Conservation (phyloP, 2,329 filamentous ascomycete genomes). For the Trichoderma hamatum region DNA sequence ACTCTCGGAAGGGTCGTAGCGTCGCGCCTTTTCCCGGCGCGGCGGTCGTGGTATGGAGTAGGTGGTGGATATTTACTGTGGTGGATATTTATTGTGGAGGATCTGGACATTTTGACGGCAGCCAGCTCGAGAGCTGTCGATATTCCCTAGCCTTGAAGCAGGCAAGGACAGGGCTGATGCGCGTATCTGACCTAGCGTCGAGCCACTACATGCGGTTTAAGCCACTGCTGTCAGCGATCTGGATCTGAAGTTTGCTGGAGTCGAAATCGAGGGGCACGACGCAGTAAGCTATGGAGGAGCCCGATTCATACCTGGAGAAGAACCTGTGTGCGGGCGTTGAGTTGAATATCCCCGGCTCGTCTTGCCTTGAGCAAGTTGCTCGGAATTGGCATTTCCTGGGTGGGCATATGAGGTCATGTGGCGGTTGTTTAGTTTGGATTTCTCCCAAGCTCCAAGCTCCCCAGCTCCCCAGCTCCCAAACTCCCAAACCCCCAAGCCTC, state of each 20-base stretch:
- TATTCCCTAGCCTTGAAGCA: not conserved
- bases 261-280: not conserved
- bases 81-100: slow-evolving; percentile 6
- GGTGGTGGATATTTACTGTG: slow-evolving; percentile 1
- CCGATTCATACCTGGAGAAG: not conserved
- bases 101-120: not conserved
- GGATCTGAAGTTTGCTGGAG: not conserved
- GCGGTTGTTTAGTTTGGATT: not conserved
- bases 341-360: too few relatives aligned
- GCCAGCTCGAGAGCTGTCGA: not conserved
- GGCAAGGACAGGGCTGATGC: slow-evolving; percentile 15
- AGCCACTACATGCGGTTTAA: not conserved
- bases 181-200: slow-evolving; percentile 18
- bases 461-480: not conserved
- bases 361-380: not conserved
- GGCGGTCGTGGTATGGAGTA: not conserved
- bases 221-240: not conserved
- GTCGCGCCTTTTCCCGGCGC: slow-evolving; percentile 5
- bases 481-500: not conserved
- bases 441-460: not conserved
- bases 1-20: not conserved
- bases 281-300: not conserved
- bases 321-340: not conserved
- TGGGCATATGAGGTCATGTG: not conserved
- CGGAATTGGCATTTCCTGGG: not conserved